phyloP scores from a whole-genome alignment of 441 rosid genomes.

The Bocquillonia castaneifolia region DNA sequence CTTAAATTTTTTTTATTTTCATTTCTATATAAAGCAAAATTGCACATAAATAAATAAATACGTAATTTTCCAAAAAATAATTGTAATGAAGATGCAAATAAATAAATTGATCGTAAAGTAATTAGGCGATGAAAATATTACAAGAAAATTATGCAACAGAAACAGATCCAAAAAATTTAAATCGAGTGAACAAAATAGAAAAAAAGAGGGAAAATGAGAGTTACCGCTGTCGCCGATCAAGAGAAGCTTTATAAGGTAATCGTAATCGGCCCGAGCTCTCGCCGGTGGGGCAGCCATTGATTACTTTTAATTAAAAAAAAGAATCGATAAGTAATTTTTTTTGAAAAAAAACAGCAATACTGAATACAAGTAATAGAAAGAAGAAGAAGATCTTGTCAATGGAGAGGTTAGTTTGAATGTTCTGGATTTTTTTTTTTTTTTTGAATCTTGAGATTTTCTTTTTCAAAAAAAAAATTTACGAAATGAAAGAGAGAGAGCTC shows the following conservation, averaged over 20 bases:
- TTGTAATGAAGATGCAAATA: too few relatives aligned
- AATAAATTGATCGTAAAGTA: too few relatives aligned
- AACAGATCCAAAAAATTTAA: neutral
- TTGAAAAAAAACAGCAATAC: neutral
- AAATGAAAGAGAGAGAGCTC: neutral
- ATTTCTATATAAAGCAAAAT: too few relatives aligned
- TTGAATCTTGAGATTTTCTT: neutral
- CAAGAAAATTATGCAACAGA: too few relatives aligned
- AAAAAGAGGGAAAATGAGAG: neutral
- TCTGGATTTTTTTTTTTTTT: neutral
- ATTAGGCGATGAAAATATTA: too few relatives aligned
- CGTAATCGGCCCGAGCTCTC: slow-evolving; percentile 37
- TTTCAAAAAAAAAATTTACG: too few relatives aligned
- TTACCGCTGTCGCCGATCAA: slow-evolving; percentile 36
- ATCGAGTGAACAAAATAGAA: neutral
- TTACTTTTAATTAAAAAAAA: too few relatives aligned
- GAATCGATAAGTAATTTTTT: too few relatives aligned
- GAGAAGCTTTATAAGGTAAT: slow-evolving; percentile 39
- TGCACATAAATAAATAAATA: too few relatives aligned
- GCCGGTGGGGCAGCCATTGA: slow-evolving; percentile 39
- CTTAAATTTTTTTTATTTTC: too few relatives aligned
- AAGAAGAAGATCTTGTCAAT: neutral
- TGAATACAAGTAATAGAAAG: neutral
- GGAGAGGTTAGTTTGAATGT: neutral
- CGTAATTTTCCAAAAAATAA: too few relatives aligned